Base-by-base conservation (phyloP, 106 monocot genomes). In the Narthecium ossifragum region DNA sequence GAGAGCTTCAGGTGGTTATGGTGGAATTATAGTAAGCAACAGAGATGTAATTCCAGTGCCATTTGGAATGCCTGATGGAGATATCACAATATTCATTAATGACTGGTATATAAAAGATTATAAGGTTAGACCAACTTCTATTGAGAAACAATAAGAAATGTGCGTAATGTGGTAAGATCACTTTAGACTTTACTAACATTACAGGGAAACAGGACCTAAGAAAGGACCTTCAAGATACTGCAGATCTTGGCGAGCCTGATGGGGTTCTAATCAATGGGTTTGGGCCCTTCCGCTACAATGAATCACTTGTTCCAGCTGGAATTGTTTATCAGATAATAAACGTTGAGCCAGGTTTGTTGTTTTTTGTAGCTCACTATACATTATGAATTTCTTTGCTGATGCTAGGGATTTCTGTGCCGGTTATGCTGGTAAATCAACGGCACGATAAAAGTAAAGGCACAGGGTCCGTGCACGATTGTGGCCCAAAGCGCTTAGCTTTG, bases 21-120 rank as follows among this genome's bases (percentile, higher is more conserved):
- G 96, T 60, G 90, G 90, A 25, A 81, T 90, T 49, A 81, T 64
- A 15, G 37, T 96, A 61, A 90, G 90, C 60, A 96, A 96, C 53
- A 77, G 96, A 71, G 96, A 86, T 60, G 78, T 96, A 36, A 87
- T 96, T 76, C 90, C 96, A 36, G 39, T 96, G 56, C 96, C 96
- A 26, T 96, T 96, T 70, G 75, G 59, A 10, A 74, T 66, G n/a
- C 96, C 96, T 26, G 90, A 86, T 76, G 96, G 96, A 55, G 96
- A 96, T 72, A 63, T 96, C 38, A 86, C 90, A 8, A 58, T 96
- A 17, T 69, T 90, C 39, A 81, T 96, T 24, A 61, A 84, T 62
- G 96, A 96, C 64, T 96, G 96, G 96, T 90, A 78, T 61, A 73
- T 38, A 14, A 71, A 61, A 43, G 86, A 57, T 40, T 67, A 80